Percentiles rank a stretch among this genome's conserved stretches.
These are phyloP conservation scores for Ophiorrhiza pumila DNA, from an alignment of 257 asterid genomes.

Conservation along the genomic window DNA sequence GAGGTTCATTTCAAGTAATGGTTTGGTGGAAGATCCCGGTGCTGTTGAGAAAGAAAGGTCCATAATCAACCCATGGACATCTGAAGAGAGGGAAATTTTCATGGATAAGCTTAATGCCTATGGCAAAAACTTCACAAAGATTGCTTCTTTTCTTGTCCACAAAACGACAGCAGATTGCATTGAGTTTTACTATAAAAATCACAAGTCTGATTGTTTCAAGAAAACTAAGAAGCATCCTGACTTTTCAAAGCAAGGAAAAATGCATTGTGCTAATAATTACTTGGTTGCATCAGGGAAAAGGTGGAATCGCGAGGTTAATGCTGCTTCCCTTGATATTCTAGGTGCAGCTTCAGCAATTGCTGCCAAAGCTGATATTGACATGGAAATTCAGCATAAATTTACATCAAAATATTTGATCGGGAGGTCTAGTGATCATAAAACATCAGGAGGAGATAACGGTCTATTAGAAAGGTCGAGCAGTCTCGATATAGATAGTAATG, in stretches of 20 bases:
- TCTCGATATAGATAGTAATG: constrained; percentile 51
- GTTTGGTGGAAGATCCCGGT: constrained; percentile 85
- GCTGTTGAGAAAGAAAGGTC: constrained; percentile 74
- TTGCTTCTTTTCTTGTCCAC: constrained; percentile 73
- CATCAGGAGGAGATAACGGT: constrained; percentile 38
- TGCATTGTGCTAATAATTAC: constrained; percentile 50
- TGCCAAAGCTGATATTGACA: constrained; percentile 46
- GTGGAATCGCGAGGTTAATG: constrained; percentile 68
- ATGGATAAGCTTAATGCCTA: constrained; percentile 65
- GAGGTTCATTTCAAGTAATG: constrained; percentile 70
- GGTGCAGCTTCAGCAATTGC: constrained; percentile 79
- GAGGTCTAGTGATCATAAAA: constrained; percentile 35
- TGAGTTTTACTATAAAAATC: constrained; percentile 95
- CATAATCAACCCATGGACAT: constrained; percentile 69
- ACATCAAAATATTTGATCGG: constrained; percentile 42
- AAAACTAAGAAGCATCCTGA: constrained; percentile 65
- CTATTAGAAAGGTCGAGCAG: constrained; percentile 47
- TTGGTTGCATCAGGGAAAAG: constrained; percentile 77
- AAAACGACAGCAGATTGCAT: constrained; percentile 88
- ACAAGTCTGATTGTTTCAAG: constrained; percentile 70
- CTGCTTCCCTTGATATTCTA: constrained; percentile 75
- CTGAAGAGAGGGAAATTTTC: constrained; percentile 70
- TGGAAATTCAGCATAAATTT: constrained; percentile 46
- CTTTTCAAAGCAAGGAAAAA: constrained; percentile 50
- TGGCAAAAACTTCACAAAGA: constrained; percentile 77